Conservation (phyloP, 768 basidiomycete genomes). For the Kwoniella botswanensis region DNA sequence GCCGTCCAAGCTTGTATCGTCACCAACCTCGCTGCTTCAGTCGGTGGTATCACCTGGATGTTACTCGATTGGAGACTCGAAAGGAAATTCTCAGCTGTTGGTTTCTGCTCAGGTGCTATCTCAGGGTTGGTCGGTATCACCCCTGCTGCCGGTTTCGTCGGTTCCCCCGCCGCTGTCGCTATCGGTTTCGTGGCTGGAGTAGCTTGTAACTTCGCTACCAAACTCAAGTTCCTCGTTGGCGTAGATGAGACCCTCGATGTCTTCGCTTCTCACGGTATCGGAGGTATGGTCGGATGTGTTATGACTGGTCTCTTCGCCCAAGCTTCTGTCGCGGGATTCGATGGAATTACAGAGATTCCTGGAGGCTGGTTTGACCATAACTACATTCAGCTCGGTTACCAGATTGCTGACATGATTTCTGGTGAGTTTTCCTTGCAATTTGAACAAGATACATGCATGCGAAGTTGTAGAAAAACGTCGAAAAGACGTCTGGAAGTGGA, state of each 20-base stretch:
- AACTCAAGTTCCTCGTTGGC: constrained; percentile 67
- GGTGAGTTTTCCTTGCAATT: constrained; percentile 28
- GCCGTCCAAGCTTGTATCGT: constrained; percentile 86
- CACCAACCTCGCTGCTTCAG: constrained; percentile 78
- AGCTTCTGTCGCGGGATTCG: constrained; percentile 67
- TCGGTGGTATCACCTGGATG: constrained; percentile 81
- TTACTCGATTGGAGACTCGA: constrained; percentile 76
- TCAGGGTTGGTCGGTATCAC: constrained; percentile 86
- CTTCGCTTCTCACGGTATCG: constrained; percentile 87
- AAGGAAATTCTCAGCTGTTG: constrained; percentile 84
- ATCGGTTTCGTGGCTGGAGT: constrained; percentile 75
- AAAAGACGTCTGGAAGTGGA: not conserved
- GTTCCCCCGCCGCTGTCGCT: constrained; percentile 67
- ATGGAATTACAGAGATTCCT: constrained; percentile 65
- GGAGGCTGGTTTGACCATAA: constrained; percentile 69
- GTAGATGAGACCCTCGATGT: constrained; percentile 91
- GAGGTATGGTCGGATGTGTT: constrained; percentile 67
- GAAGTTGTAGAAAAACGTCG: not conserved
- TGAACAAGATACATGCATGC: not conserved
- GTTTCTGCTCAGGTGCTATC: constrained; percentile 88
- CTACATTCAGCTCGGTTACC: constrained; percentile 74
- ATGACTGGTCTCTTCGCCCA: constrained; percentile 78
- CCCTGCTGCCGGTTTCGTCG: constrained; percentile 81
- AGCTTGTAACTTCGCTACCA: constrained; percentile 82
- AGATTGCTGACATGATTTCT: constrained; percentile 60